Evolutionary conservation across 163 green algal genomes (phyloP).

Genomic region (Coccomyxa subellipsoidea): DNA sequence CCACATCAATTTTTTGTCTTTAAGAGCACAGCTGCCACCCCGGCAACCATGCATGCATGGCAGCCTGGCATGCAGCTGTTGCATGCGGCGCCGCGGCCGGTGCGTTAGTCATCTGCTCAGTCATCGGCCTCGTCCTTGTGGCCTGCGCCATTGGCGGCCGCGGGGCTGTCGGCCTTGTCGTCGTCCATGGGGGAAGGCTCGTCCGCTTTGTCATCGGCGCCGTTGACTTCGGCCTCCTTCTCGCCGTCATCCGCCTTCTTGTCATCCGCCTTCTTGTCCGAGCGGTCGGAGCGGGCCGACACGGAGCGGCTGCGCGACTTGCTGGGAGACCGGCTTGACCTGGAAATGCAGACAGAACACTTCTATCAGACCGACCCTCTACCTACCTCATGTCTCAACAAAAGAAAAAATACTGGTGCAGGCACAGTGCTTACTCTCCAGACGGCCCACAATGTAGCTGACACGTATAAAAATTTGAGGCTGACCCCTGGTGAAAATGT

Average conservation of each 20-base stretch:
- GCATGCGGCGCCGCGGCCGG: too few species aligned
- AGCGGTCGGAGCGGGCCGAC: neutral
- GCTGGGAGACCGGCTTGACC: neutral
- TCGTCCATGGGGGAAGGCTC: neutral
- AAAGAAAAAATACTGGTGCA: too few species aligned
- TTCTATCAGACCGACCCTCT: neutral
- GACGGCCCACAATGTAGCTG: too few species aligned
- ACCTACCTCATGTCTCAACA: too few species aligned
- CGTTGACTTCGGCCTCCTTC: neutral
- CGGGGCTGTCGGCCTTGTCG: neutral
- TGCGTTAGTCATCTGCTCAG: neutral
- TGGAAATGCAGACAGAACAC: neutral
- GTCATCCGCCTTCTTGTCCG: neutral
- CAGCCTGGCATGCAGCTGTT: too few species aligned
- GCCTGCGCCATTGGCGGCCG: neutral
- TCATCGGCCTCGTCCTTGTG: neutral
- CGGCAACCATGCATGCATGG: too few species aligned
- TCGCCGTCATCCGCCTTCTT: neutral
- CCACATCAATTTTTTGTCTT: too few species aligned
- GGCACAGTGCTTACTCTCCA: too few species aligned
- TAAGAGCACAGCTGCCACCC: too few species aligned
- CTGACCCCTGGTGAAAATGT: too few species aligned
- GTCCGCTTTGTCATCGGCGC: neutral
- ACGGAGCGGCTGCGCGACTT: conserved; percentile 14
- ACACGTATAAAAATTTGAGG: too few species aligned